Percentiles rank a stretch among this genome's conserved stretches.
phyloP scores from a whole-genome alignment of 1,139 yeast species.

The Pichia sp. region DNA sequence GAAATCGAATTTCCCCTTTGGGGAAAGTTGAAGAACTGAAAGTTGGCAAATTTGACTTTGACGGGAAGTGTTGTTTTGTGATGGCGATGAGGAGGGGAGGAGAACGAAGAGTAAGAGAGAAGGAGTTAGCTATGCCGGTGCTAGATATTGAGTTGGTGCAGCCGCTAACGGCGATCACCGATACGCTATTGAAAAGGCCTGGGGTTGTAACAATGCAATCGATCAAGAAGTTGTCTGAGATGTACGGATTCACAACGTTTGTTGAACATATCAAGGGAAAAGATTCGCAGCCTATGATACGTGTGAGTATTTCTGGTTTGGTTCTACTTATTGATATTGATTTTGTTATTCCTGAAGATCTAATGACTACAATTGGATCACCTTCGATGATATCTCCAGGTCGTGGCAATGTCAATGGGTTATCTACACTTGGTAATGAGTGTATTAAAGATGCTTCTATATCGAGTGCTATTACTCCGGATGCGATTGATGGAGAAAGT shows the following conservation, averaged over 20 bases:
- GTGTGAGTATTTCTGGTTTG: slow-evolving; percentile 24
- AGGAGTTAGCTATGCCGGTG: slow-evolving; percentile 22
- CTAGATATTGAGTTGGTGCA: slow-evolving; percentile 30
- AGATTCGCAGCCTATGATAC: background rate
- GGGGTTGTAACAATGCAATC: slow-evolving; percentile 29
- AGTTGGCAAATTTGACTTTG: no score
- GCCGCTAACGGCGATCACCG: slow-evolving; percentile 28
- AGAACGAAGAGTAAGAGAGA: background rate
- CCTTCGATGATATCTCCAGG: slow-evolving; percentile 11
- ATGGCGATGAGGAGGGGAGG: background rate
- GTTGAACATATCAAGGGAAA: slow-evolving; percentile 19
- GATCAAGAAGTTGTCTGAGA: slow-evolving; percentile 29
- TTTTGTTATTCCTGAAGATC: slow-evolving; percentile 16
- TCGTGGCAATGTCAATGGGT: background rate
- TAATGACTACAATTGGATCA: slow-evolving; percentile 4
- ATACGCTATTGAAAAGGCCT: slow-evolving; percentile 29
- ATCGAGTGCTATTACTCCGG: slow-evolving; percentile 28
- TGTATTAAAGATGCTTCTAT: slow-evolving; percentile 18
- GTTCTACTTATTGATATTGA: slow-evolving; percentile 31
- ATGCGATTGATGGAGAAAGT: slow-evolving; percentile 21
- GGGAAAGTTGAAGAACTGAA: no score
- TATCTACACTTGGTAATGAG: slow-evolving; percentile 3
- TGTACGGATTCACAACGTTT: slow-evolving; percentile 32
- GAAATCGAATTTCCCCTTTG: no score
- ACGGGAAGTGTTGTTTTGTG: no score